These are phyloP conservation scores for Apiospora aurea DNA, from an alignment of 2,329 filamentous ascomycete species.

Conservation along the genomic window DNA sequence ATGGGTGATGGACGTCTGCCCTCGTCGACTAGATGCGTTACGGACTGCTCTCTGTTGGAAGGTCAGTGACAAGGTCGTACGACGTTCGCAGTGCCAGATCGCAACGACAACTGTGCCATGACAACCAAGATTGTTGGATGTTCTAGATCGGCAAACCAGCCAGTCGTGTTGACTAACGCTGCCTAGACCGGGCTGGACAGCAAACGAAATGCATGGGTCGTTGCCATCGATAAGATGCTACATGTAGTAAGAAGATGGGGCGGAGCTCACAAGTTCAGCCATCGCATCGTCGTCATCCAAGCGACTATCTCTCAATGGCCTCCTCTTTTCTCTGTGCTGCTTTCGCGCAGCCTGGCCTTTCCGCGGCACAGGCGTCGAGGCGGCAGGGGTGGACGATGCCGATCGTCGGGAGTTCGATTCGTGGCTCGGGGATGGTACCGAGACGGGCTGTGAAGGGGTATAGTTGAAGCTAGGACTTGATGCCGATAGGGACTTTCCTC, in stretches of 20 bases:
- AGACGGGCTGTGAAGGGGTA: constrained; percentile 48
- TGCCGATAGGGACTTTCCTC: constrained; percentile 59
- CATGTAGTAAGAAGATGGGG: constrained; percentile 3
- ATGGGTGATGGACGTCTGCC: constrained; percentile 96
- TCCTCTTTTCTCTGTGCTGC: constrained; percentile 84
- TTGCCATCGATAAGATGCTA: constrained; percentile 28
- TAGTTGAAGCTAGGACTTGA: constrained; percentile 51
- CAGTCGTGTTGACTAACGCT: neutral
- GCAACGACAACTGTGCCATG: neutral
- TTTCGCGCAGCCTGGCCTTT: constrained; percentile 80
- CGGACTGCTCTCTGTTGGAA: constrained; percentile 54
- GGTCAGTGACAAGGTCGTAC: neutral
- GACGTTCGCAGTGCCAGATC: neutral
- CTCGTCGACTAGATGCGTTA: constrained; percentile 74
- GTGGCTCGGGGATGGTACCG: constrained; percentile 52
- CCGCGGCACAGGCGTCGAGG: constrained; percentile 60
- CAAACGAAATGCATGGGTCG: neutral
- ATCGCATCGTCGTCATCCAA: constrained; percentile 85
- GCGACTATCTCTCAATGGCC: constrained; percentile 59
- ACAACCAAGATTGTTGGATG: neutral
- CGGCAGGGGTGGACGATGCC: constrained; percentile 45
- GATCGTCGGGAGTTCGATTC: constrained; percentile 57
- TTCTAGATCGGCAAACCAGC: neutral
- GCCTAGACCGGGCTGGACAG: neutral
- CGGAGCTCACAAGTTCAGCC: constrained; percentile 73